Conservation (phyloP, 768 basidiomycete species). For the Heimioporus sp. region DNA sequence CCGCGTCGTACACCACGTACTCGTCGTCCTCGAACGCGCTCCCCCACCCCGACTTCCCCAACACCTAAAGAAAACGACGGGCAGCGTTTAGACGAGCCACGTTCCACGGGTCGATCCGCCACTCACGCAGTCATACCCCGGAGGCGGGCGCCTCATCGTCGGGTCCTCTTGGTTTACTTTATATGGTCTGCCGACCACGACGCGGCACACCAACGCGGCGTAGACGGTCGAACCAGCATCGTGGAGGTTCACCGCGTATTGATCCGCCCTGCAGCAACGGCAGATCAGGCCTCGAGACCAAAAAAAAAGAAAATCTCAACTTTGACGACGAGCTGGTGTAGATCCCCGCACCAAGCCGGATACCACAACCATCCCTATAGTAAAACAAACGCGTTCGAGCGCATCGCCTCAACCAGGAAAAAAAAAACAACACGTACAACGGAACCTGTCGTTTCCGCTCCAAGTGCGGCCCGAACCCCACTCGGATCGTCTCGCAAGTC, state of each 20-base stretch:
- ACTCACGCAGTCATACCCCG: constrained; percentile 22
- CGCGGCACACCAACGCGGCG: constrained; percentile 25
- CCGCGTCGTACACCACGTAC: constrained; percentile 23
- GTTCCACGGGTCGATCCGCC: not conserved
- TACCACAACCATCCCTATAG: constrained; percentile 12
- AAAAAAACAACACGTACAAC: constrained; percentile 7
- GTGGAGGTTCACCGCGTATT: constrained; percentile 11
- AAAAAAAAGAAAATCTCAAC: constrained; percentile 4
- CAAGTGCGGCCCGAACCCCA: constrained; percentile 21
- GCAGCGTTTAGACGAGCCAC: no score
- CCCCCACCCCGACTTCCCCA: constrained; percentile 5
- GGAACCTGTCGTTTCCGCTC: constrained; percentile 14
- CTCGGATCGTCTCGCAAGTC: constrained; percentile 20
- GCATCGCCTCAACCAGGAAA: not conserved
- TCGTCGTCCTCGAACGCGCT: constrained; percentile 22
- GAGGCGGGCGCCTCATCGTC: constrained; percentile 11
- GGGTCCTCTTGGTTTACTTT: constrained; percentile 6
- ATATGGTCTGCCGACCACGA: constrained; percentile 16
- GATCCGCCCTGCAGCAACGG: constrained; percentile 11
- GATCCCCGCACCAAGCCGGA: constrained; percentile 25
- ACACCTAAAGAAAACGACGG: constrained; percentile 6
- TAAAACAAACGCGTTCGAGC: no score
- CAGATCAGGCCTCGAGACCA: not conserved
- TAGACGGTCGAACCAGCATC: constrained; percentile 9
- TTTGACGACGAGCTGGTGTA: constrained; percentile 26